These are phyloP conservation scores for Reutealis trisperma DNA, from an alignment of 345 rosid genomes.

Conservation along the genomic window DNA sequence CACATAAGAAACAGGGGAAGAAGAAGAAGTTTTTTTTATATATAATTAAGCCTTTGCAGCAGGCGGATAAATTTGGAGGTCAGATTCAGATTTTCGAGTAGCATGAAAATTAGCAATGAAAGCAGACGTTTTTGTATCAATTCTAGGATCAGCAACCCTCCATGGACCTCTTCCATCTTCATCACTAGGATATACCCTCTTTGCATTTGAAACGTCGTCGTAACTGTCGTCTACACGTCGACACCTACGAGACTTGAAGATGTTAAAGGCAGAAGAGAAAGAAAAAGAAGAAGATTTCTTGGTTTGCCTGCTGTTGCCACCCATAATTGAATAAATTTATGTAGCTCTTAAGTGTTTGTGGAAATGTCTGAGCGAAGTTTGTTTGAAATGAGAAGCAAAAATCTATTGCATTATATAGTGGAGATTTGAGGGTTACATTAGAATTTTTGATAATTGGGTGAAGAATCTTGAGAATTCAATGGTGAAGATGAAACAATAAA, in stretches of 20 bases:
- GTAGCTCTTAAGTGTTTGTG: no score
- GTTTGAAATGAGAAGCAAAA: no score
- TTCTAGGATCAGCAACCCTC: slow-evolving; percentile 46
- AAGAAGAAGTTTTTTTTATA: neutral
- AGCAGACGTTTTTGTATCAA: slow-evolving; percentile 42
- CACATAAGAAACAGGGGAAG: neutral
- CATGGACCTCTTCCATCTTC: slow-evolving; percentile 36
- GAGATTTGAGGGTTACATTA: neutral
- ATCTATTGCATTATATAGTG: slow-evolving; percentile 11
- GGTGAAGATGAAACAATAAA: slow-evolving; percentile 3
- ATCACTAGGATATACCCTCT: slow-evolving; percentile 37
- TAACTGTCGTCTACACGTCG: slow-evolving; percentile 24
- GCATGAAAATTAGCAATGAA: slow-evolving; percentile 60
- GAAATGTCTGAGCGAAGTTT: no score
- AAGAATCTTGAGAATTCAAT: slow-evolving; percentile 13
- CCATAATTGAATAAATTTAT: slow-evolving; percentile 25
- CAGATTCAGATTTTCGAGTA: slow-evolving; percentile 46
- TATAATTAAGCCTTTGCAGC: no score
- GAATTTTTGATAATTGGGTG: neutral
- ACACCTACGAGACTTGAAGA: slow-evolving; percentile 40
- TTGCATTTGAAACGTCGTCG: slow-evolving; percentile 9
- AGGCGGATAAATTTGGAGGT: slow-evolving; percentile 28
- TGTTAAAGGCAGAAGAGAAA: slow-evolving; percentile 14
- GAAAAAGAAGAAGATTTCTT: slow-evolving; percentile 22
- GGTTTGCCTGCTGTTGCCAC: slow-evolving; percentile 34